These are phyloP conservation scores for Suillus fuscotomentosus DNA, from an alignment of 768 basidiomycete species.

Conservation along the genomic window DNA sequence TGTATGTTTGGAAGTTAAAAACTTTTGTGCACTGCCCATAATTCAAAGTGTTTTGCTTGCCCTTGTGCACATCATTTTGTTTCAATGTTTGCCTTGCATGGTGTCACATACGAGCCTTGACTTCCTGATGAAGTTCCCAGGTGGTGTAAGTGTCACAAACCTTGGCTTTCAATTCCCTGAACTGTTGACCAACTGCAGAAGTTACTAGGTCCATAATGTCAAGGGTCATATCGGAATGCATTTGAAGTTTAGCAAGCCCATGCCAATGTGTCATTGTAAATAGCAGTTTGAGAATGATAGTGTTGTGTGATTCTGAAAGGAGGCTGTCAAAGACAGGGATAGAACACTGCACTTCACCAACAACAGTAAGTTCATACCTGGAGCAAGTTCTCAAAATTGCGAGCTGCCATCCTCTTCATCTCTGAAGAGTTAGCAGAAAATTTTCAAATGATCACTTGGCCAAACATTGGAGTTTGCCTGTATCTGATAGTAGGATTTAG, in stretches of 20 bases:
- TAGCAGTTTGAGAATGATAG: slow-evolving; percentile 9
- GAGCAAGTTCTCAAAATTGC: slow-evolving; percentile 36
- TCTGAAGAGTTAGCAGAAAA: slow-evolving; percentile 32
- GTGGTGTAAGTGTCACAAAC: neutral
- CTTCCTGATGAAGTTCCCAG: neutral
- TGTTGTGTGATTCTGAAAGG: slow-evolving; percentile 6
- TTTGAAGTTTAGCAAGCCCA: slow-evolving; percentile 3
- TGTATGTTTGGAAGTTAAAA: slow-evolving; percentile 24
- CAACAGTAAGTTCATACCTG: slow-evolving; percentile 13
- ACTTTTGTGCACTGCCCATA: too few species aligned
- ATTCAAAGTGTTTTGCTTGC: too few species aligned
- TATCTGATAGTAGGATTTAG: too few species aligned
- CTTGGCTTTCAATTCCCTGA: neutral
- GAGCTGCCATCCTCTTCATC: slow-evolving; percentile 34
- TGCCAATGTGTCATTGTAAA: slow-evolving; percentile 11
- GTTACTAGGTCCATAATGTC: neutral
- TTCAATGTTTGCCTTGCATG: neutral
- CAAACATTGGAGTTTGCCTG: slow-evolving; percentile 24
- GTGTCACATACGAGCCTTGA: neutral
- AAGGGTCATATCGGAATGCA: neutral
- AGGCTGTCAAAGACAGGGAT: slow-evolving; percentile 34
- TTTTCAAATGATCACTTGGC: slow-evolving; percentile 24
- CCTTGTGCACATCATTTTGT: neutral
- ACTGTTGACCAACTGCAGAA: neutral
- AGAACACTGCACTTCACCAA: slow-evolving; percentile 15